A percentile compares a stretch with the other conserved stretches of the same genome.
phyloP scores from a whole-genome alignment of 805 yeast species.

The Ogataea populi-albae region DNA sequence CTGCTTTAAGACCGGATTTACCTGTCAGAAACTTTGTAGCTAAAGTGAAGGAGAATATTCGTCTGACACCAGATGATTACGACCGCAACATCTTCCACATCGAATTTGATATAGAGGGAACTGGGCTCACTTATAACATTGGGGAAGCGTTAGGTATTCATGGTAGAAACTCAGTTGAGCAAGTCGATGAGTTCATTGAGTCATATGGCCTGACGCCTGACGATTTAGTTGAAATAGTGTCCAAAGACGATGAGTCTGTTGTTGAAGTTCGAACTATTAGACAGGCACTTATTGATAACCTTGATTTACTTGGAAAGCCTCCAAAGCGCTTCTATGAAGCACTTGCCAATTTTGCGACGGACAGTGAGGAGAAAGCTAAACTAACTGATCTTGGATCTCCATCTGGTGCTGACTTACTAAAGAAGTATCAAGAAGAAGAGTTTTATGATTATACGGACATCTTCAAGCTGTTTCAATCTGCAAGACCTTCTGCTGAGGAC shows the following conservation, averaged over 20 bases:
- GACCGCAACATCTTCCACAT: constrained; percentile 95
- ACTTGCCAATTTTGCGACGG: constrained; percentile 67
- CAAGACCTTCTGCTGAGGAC: constrained; percentile 70
- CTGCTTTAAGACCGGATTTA: constrained; percentile 80
- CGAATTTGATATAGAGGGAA: constrained; percentile 87
- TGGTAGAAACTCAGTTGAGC: constrained; percentile 71
- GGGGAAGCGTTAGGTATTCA: constrained; percentile 98
- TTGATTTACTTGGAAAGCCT: constrained; percentile 92
- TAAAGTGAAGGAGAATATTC: constrained; percentile 85
- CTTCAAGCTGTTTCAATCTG: constrained; percentile 73
- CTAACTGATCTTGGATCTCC: constrained; percentile 66
- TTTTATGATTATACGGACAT: constrained; percentile 79
- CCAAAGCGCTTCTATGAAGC: constrained; percentile 91
- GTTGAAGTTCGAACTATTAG: constrained; percentile 77
- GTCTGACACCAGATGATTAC: constrained; percentile 87
- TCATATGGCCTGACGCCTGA: constrained; percentile 71
- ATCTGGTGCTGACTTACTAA: constrained; percentile 82
- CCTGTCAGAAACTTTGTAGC: constrained; percentile 83
- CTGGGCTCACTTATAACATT: constrained; percentile 86
- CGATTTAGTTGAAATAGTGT: constrained; percentile 66
- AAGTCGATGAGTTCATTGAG: constrained; percentile 65
- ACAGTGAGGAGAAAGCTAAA: constrained; percentile 60
- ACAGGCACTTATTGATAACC: constrained; percentile 74
- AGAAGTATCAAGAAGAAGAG: constrained; percentile 80
- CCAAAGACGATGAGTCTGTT: constrained; percentile 55